phyloP scores from a whole-genome alignment of 2,329 filamentous ascomycete species.

The Aspergillus puulaauensis region DNA sequence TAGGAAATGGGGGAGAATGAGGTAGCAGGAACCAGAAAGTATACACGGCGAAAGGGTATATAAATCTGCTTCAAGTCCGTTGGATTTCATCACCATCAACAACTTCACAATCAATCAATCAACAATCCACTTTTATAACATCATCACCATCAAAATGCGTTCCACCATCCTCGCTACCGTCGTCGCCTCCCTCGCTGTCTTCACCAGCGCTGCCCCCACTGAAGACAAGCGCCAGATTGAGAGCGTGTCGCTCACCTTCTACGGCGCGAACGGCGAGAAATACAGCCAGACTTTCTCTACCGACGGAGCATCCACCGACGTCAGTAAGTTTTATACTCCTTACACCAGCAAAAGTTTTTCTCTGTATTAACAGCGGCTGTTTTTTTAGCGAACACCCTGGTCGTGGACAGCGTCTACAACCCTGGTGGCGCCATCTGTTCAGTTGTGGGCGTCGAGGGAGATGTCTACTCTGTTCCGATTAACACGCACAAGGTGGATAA shows the following conservation, averaged over 20 bases:
- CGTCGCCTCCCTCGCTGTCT: neutral
- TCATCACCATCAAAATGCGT: neutral
- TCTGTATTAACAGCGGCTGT: too few species aligned
- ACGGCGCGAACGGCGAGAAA: neutral
- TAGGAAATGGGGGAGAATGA: too few species aligned
- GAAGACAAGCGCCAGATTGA: constrained; percentile 5
- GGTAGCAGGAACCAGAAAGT: too few species aligned
- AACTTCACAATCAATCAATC: neutral
- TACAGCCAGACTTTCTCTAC: constrained; percentile 2
- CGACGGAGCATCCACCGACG: neutral
- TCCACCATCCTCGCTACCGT: neutral
- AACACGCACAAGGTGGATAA: neutral
- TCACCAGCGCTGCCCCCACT: neutral
- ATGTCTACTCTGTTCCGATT: neutral
- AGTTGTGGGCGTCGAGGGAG: neutral
- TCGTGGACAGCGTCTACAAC: constrained; percentile 5
- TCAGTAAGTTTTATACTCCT: neutral
- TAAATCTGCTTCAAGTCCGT: neutral
- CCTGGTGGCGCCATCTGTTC: constrained; percentile 5
- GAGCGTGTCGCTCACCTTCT: neutral
- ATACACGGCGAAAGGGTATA: neutral
- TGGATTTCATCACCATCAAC: neutral
- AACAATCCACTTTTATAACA: neutral
- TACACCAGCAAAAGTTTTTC: too few species aligned
- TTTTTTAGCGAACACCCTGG: neutral